Base-by-base conservation (phyloP, 768 basidiomycete species). In the Cystobasidium onofrii region DNA sequence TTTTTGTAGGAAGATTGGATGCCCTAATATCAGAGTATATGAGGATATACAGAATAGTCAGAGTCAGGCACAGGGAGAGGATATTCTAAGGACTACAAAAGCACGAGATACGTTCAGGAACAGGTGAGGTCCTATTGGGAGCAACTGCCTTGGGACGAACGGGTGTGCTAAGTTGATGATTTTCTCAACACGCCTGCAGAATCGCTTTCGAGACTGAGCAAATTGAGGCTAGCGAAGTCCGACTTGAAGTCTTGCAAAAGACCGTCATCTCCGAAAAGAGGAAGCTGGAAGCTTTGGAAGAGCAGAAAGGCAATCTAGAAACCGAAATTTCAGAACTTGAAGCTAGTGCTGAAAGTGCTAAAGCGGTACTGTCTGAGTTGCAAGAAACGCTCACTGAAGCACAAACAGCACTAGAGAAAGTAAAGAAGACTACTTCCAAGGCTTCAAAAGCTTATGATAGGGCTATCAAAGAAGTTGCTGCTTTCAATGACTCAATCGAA, bases 11-110 rank as follows among this genome's bases (percentile, higher is more conserved):
- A 85, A 87, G 76, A 92, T 97, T 76, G 85, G 87, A 12, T 88
- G 96, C 7, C 80, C 82, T 18, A 88, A 88, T 81, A 92, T 99
- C 75, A 87, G 94, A 31, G 91, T 94, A 77, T 99, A 94, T 80
- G 95, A 98, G 81, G 90, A 92, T 79, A 87, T 89, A 25, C 92
- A 95, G 78, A 83, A 97, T 34, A 90, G 89, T 80, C 86, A 90
- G 27, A 91, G 90, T 0, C 89, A 92, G 81, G 90, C 90, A 77
- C 92, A 92, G 80, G 90, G 87, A 78, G 90, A 90, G 77, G 90
- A 90, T 9, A 83, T 90, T 73, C 82, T 93, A 76, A 85, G 89
- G 60, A 95, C 88, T 92, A 76, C 90, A 88, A 3, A 92, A 94
- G 80, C 89, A 94, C 74, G 88, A 89, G 0, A 60, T 29, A 85